Evolutionary conservation across 371 early-diverging fungal genomes (phyloP), one percentile per base, ranked within the genome.

Genomic region (Lichtheimia ornata): DNA sequence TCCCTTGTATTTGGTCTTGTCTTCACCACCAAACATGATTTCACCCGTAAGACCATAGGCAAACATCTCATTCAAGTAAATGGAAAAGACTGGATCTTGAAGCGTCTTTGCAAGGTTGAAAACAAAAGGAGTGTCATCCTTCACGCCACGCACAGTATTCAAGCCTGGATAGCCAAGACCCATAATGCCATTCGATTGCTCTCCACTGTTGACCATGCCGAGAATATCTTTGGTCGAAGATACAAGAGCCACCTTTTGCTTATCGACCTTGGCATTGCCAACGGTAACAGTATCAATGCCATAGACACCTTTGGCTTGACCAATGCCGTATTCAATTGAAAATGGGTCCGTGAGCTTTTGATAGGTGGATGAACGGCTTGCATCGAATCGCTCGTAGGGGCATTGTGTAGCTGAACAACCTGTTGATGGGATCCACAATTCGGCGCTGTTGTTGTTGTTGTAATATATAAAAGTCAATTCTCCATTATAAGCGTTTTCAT

Each of bases 351-450:
- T 60, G 4, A 69, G 56, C 0, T 54, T 2, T 15, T 69, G 70
- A 53, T 70, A 76, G 1, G 75, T 72, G 2, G 67, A 67, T 14
- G 80, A 80, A 4, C 67, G 65, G 2, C 49, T 44, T 12, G 59
- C 0, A 41, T 77, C 69, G 53, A 79, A 82, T 12, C 77, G 67
- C 12, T 53, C 61, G 20, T 71, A 72, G 4, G 80, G 77, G 52
- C 80, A 79, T 12, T 30, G 27, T 0, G 45, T 35, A 0, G 47
- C 40, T 13, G 74, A 66, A 56, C 80, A 79, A 15, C 51, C n/a
- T 2, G 62, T 66, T 0, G 77, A 69, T 9, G 80, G 80, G 5
- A 79, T 56, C 80, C 80, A 79, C 0, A 79, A 47, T 35, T 79
- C 77, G 54, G 75, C 73, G 63, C 75, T 77, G 47, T 61, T 45